These are phyloP conservation scores for Fusarium sp. DNA, from an alignment of 2,329 filamentous ascomycete species.

Conservation along the genomic window DNA sequence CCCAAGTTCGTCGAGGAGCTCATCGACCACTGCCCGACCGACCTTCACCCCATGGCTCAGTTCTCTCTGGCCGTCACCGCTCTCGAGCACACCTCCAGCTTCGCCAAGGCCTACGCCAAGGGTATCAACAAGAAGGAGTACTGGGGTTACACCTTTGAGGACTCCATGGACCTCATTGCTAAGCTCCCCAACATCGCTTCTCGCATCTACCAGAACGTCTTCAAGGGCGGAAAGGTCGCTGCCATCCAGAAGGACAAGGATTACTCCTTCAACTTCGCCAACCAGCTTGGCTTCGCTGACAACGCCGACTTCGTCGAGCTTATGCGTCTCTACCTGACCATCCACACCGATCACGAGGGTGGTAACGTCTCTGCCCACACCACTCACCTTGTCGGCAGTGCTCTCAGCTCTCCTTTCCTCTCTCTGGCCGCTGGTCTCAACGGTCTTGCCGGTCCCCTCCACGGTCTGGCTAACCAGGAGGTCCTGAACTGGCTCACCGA, in stretches of 20 bases:
- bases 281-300: conserved; percentile 96
- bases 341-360: conserved; percentile 99
- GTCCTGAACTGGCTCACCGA: conserved; percentile 98
- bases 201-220: conserved; percentile 99
- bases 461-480: conserved; percentile 99
- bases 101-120: conserved; percentile 98
- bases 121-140: conserved; percentile 99
- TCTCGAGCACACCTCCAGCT: conserved; percentile 97
- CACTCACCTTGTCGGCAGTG: conserved; percentile 96
- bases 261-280: conserved; percentile 99
- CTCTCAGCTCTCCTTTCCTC: conserved; percentile 96
- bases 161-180: conserved; percentile 99
- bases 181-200: conserved; percentile 98
- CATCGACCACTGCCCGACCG: conserved; percentile 98
- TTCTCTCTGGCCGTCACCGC: conserved; percentile 98
- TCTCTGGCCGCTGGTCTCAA: conserved; percentile 97
- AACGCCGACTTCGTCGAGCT: conserved; percentile 98
- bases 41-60: conserved; percentile 99
- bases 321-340: conserved; percentile 98
- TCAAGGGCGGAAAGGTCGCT: conserved; percentile 99
- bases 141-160: conserved; percentile 99
- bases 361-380: conserved; percentile 99
- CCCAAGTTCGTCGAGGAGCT: conserved; percentile 99
- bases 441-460: conserved; percentile 96
- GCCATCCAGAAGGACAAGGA: conserved; percentile 98